These are phyloP conservation scores for Escallonia rubra DNA, from an alignment of 129 eudicot genomes.

Conservation along the genomic window DNA sequence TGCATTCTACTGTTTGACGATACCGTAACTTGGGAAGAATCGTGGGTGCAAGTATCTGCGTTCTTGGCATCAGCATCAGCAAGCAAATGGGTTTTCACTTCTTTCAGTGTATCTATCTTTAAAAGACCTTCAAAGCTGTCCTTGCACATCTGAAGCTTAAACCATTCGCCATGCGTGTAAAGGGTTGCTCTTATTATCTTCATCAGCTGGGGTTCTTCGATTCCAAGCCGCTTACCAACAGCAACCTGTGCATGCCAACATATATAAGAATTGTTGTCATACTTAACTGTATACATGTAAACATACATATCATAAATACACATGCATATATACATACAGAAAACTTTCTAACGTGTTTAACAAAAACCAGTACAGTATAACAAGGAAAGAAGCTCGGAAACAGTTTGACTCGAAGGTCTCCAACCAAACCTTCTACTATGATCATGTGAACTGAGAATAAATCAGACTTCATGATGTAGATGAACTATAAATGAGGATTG, in stretches of 20 bases:
- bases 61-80: constrained; percentile 37
- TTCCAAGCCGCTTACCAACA: constrained; percentile 77
- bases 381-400: too few relatives aligned
- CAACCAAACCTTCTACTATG: too few relatives aligned
- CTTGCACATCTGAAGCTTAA: constrained; percentile 90
- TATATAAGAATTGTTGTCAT: too few relatives aligned
- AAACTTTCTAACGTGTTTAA: neutral
- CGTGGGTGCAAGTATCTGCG: constrained; percentile 43
- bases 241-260: constrained; percentile 51
- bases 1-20: constrained; percentile 55
- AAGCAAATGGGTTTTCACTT: constrained; percentile 36
- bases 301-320: too few relatives aligned
- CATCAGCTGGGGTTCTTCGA: constrained; percentile 84
- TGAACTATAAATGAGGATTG: too few relatives aligned
- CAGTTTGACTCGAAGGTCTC: too few relatives aligned
- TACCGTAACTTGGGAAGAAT: constrained; percentile 70
- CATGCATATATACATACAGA: neutral
- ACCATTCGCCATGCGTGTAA: constrained; percentile 75
- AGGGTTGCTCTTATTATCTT: constrained; percentile 69
- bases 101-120: constrained; percentile 65
- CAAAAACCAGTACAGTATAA: neutral
- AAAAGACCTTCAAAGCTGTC: constrained; percentile 74
- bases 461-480: too few relatives aligned
- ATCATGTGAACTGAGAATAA: too few relatives aligned
- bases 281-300: too few relatives aligned